These are phyloP conservation scores for Fusarium udum DNA, from an alignment of 2,329 filamentous ascomycete genomes.

Conservation along the genomic window DNA sequence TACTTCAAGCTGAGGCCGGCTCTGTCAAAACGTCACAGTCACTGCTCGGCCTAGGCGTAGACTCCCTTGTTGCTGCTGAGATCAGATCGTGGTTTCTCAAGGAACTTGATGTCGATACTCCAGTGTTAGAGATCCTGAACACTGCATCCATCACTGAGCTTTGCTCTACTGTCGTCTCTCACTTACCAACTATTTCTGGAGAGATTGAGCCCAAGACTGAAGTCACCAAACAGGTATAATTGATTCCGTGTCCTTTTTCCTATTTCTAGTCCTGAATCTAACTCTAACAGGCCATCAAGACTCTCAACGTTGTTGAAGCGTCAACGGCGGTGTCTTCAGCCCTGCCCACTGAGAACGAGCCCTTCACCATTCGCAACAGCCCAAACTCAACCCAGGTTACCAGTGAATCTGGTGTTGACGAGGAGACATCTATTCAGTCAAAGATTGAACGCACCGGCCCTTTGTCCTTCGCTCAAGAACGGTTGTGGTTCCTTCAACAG, in stretches of 20 bases:
- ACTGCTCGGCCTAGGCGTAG: conserved; percentile 40
- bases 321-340: not conserved
- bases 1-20: not conserved
- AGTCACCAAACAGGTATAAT: not conserved
- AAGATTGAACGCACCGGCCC: not conserved
- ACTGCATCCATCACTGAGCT: conserved; percentile 12
- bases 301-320: not conserved
- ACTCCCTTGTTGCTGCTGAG: conserved; percentile 48
- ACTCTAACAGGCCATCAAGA: not conserved
- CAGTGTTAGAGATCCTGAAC: conserved; percentile 52
- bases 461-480: not conserved
- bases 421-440: not conserved
- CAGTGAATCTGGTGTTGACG: not conserved
- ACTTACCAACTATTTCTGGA: not conserved
- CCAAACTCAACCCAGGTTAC: conserved; percentile 1
- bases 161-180: not conserved
- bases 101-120: conserved; percentile 53
- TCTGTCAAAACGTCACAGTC: not conserved
- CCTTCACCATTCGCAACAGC: not conserved
- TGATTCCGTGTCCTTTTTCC: accelerated
- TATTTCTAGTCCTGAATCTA: not conserved
- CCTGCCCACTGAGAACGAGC: not conserved
- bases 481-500: conserved; percentile 17
- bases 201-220: not conserved
- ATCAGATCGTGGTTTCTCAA: conserved; percentile 62